Base-by-base conservation (phyloP, 441 rosid genomes). In the Daphne laureola region DNA sequence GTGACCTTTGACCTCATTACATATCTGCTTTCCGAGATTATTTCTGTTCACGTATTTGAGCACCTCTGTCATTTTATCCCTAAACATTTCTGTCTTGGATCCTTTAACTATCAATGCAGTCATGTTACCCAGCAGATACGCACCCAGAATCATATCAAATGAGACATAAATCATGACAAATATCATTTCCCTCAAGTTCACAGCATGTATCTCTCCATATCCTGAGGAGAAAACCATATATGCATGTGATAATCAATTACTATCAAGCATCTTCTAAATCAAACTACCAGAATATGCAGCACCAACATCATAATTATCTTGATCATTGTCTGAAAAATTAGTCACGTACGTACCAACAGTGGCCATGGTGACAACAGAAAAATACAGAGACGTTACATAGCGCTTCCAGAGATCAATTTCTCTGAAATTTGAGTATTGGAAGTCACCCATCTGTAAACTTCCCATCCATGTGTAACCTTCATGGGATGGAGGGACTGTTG, bases 391-490 rank as follows among this genome's bases (percentile, higher is more conserved):
- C 55, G 82, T 70, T n/a, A 58, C 47, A 57, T 84, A 84, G 0
- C 82, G 70, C 58, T 65, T 84, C 82, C 85, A 73, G 0, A 84
- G 51, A 65, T 77, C 81, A 11, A 84, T 75, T 0, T 79, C 79
- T 70, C 87, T 71, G 54, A 84, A 84, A 43, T 63, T 5, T 9
- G 80, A 56, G 57, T 73, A 84, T 25, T 72, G 65, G 43, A 63
- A 73, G 18, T 77, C 81, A 52, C 87, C 91, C 69, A 84, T 44
- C 73, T 73, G 73, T 60, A 84, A 72, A 59, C 91, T 84, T 61
- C 91, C 91, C 11, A 84, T 78, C 85, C 87, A 84, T 2, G 91
- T 81, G 56, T 71, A 77, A 0, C 87, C 87, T 73, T 84, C 91
- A 50, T 81, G 49, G 13, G 78, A 60, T 49, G 74, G 52, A 61